phyloP scores from a whole-genome alignment of 352 stramenopile genomes.

The Globisporangium carolinianum region DNA sequence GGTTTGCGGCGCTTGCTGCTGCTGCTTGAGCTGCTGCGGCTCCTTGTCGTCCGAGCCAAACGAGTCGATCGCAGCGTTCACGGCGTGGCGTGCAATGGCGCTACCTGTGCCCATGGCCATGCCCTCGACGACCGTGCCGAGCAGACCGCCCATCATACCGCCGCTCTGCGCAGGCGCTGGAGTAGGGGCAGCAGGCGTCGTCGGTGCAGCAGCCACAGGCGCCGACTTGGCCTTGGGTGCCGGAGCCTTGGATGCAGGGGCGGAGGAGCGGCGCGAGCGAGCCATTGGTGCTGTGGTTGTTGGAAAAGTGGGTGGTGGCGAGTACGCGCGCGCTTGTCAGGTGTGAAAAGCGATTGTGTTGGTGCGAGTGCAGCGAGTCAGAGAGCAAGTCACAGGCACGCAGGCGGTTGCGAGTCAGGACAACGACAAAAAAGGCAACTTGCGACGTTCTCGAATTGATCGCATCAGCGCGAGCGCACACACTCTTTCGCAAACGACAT shows the following conservation, averaged over 20 bases:
- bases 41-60: conserved; percentile 46
- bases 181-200: conserved; percentile 4
- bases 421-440: too few species aligned
- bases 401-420: too few species aligned
- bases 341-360: too few species aligned
- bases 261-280: conserved; percentile 52
- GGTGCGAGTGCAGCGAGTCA: too few species aligned
- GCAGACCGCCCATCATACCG: conserved; percentile 89
- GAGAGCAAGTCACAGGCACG: too few species aligned
- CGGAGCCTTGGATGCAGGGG: conserved; percentile 39
- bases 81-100: conserved; percentile 90
- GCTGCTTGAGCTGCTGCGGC: conserved; percentile 17
- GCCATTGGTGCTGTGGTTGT: conserved; percentile 25
- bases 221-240: conserved; percentile 10
- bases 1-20: conserved; percentile 6
- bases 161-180: conserved; percentile 28
- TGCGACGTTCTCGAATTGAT: too few species aligned
- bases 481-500: too few species aligned
- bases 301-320: not conserved
- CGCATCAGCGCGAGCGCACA: too few species aligned
- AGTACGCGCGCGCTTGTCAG: too few species aligned
- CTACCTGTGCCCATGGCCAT: conserved; percentile 96
- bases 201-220: conserved; percentile 20
- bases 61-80: conserved; percentile 57
- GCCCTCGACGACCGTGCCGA: conserved; percentile 93